These are phyloP conservation scores for Fusarium ramigenum DNA, from an alignment of 2,329 filamentous ascomycete species.

Conservation along the genomic window DNA sequence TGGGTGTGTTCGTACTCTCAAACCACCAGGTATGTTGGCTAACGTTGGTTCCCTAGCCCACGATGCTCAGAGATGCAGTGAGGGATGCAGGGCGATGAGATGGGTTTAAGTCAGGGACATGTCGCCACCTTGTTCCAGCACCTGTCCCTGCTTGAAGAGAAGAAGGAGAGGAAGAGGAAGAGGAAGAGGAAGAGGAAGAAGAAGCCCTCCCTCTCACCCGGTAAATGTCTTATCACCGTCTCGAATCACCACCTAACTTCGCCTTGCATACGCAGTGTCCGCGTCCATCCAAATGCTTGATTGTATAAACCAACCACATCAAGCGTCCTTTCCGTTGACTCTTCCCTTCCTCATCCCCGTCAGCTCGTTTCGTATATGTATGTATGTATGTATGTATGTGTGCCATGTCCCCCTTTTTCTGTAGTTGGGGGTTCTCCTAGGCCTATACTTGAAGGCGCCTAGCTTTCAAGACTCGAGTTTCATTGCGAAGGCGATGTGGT, in stretches of 20 bases:
- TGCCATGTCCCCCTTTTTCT: constrained; percentile 11
- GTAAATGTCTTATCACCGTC: constrained; percentile 27
- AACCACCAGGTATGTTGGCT: constrained; percentile 8
- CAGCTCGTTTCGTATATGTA: constrained; percentile 12
- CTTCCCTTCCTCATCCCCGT: constrained; percentile 4
- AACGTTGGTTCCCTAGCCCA: constrained; percentile 5
- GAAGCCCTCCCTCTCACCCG: background rate
- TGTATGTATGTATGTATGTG: background rate
- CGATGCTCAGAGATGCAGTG: constrained; percentile 5
- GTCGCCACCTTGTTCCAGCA: constrained; percentile 5
- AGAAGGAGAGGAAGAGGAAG: background rate
- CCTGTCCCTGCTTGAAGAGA: constrained; percentile 5
- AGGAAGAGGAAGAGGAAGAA: background rate
- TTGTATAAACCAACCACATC: constrained; percentile 20
- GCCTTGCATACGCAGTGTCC: constrained; percentile 33
- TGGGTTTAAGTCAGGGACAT: constrained; percentile 20
- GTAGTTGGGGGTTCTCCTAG: background rate
- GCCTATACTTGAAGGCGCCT: constrained; percentile 32
- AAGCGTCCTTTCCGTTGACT: constrained; percentile 6
- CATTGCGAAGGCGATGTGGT: constrained; percentile 22
- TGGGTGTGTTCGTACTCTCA: constrained; percentile 10
- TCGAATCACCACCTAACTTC: constrained; percentile 24
- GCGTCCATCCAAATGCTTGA: constrained; percentile 13
- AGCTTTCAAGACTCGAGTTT: constrained; percentile 31
- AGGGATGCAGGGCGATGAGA: constrained; percentile 20